Percentiles rank a stretch among this genome's conserved stretches.
These are phyloP conservation scores for Mallotus nudiflorus DNA, from an alignment of 345 rosid species.

Conservation along the genomic window DNA sequence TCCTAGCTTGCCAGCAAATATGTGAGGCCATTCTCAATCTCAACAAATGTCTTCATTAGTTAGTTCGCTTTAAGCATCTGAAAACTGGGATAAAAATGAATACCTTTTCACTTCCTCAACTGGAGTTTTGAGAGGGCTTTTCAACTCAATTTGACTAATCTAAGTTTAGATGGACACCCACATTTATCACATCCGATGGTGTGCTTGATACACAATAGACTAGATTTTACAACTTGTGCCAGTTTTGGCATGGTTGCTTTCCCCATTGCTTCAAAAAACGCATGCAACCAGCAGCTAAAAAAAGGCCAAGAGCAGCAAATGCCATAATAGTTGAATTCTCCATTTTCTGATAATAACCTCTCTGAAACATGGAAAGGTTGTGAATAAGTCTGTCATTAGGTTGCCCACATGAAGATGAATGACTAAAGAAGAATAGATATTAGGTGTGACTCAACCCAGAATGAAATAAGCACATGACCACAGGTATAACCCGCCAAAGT, in stretches of 20 bases:
- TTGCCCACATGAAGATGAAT: background rate
- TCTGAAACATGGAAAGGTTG: slow-evolving; percentile 46
- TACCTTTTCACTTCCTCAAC: background rate
- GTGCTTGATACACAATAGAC: background rate
- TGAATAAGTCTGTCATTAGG: slow-evolving; percentile 14
- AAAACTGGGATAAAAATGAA: background rate
- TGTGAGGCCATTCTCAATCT: background rate
- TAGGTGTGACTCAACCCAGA: background rate
- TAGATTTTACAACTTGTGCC: slow-evolving; percentile 60
- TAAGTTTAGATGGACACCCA: slow-evolving; percentile 12
- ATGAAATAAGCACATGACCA: background rate
- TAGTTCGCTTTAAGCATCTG: background rate
- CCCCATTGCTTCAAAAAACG: slow-evolving; percentile 78
- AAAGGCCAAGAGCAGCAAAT: slow-evolving; percentile 63
- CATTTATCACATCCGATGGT: background rate
- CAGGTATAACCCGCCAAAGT: background rate
- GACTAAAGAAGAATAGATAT: slow-evolving; percentile 1
- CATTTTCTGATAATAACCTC: slow-evolving; percentile 59
- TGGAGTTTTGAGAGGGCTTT: background rate
- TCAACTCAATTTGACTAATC: slow-evolving; percentile 6
- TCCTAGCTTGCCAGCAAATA: slow-evolving; percentile 5
- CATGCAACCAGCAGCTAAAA: slow-evolving; percentile 74
- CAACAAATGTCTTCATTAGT: background rate
- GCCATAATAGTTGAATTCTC: slow-evolving; percentile 76
- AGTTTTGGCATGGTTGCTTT: slow-evolving; percentile 84